phyloP scores from a whole-genome alignment of 352 stramenopile genomes.

The Thraustochytrium sp. region DNA sequence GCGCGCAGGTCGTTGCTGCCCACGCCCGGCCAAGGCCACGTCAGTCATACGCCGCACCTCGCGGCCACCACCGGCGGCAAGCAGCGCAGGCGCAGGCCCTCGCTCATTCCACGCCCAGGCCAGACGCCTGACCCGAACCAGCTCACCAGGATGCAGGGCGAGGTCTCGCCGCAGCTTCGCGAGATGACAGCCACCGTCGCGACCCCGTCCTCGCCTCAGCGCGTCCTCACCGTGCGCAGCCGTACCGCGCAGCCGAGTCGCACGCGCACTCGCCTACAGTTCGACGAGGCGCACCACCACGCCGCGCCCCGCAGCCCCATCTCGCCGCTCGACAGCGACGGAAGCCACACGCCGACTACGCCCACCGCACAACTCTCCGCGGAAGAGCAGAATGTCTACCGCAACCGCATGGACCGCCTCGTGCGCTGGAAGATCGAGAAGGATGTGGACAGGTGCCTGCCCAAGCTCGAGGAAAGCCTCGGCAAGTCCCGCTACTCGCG shows the following conservation, averaged over 20 bases:
- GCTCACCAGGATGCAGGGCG: too few species aligned
- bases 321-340: too few species aligned
- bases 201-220: too few species aligned
- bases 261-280: too few species aligned
- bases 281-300: too few species aligned
- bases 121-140: too few species aligned
- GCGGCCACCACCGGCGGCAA: background rate
- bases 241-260: too few species aligned
- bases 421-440: background rate
- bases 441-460: background rate
- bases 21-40: background rate
- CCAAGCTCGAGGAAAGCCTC: background rate
- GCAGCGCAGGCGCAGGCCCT: background rate
- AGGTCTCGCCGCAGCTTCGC: background rate
- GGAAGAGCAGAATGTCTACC: background rate
- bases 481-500: background rate
- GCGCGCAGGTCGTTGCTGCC: background rate
- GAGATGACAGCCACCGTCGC: background rate
- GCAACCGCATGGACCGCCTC: background rate
- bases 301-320: too few species aligned
- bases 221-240: too few species aligned
- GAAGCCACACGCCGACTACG: background rate
- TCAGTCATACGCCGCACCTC: background rate
- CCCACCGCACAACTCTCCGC: background rate
- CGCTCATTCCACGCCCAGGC: background rate